Evolutionary conservation across 345 rosid species (phyloP), one percentile per base, ranked within the genome.

Genomic region (Schrenkiella parvula): DNA sequence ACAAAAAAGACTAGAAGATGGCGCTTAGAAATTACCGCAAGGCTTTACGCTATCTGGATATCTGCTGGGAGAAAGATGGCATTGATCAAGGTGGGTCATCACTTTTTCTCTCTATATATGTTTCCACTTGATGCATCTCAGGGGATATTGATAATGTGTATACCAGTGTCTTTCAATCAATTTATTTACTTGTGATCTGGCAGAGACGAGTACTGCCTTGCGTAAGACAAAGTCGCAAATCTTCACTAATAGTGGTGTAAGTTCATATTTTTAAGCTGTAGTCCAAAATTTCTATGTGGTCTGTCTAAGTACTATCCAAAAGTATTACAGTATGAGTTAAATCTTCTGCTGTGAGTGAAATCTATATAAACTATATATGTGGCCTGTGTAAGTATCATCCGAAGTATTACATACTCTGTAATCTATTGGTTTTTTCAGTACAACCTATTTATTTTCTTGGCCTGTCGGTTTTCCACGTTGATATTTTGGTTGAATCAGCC

Each of bases 61-160:
- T 87, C 68, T 88, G 97, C 85, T 95, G 98, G 99, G 98, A 91
- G 90, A 87, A 95, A 73, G 96, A 92, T 2, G 96, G 89, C 67
- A 95, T 92, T 47, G 95, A 95, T 44, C 92, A 89, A 86, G 98
- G 99, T 88, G 23, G 46, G 57, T 66, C 41, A 34, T 62, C 34
- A 13, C 13, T 56, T 42, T 65, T 44, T 26, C 39, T 19, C 43
- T 70, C 14, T 64, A 0, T 35, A 29, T 22, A 21, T 72, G 15
- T 60, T 55, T 72, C 8, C 61, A 19, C 8, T 19, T 14, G 14
- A 66, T 61, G 25, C 18, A 29, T 66, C 64, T 43, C 29, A 42
- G 17, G 13, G 2, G 22, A 50, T 43, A 34, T 52, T 51, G 17
- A 22, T 52, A 18, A 42, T 35, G 6, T 21, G 19, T 35, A 69